Conservation (phyloP, 371 early-diverging fungal genomes). For the Cladochytrium tenue region DNA sequence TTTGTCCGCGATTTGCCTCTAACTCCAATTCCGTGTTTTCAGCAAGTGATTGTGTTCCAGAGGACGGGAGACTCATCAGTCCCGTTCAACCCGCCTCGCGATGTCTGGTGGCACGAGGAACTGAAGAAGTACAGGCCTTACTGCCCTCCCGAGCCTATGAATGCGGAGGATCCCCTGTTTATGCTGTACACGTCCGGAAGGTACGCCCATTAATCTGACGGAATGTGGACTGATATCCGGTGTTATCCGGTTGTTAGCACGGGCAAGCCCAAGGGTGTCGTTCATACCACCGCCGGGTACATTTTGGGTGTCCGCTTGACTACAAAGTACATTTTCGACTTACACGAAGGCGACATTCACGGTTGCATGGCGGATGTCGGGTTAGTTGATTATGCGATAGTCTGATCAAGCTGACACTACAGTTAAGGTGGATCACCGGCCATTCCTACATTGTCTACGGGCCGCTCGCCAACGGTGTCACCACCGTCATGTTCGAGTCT, state of each 20-base stretch:
- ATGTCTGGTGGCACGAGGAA: constrained; percentile 88
- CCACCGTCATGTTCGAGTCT: constrained; percentile 88
- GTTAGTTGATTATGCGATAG: too few species aligned
- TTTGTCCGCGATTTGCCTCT: background rate
- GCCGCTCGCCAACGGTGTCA: constrained; percentile 81
- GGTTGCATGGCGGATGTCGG: constrained; percentile 88
- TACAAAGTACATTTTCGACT: constrained; percentile 76
- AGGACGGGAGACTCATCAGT: constrained; percentile 77
- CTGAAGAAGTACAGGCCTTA: constrained; percentile 71
- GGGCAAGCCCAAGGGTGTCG: constrained; percentile 94
- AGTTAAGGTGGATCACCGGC: constrained; percentile 69
- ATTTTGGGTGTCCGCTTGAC: constrained; percentile 85
- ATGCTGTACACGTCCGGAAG: constrained; percentile 93
- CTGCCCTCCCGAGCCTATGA: constrained; percentile 75
- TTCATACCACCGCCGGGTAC: constrained; percentile 93
- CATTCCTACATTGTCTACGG: constrained; percentile 94
- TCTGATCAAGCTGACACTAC: too few species aligned
- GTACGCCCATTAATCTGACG: too few species aligned
- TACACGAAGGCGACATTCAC: constrained; percentile 70
- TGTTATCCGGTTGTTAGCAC: too few species aligned
- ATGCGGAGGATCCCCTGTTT: constrained; percentile 87
- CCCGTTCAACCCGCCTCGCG: constrained; percentile 72
- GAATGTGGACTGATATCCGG: constrained; percentile 49
- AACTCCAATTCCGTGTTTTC: background rate
- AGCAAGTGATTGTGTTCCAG: constrained; percentile 84